These are phyloP conservation scores for Aureobasidium melanogenum DNA, from an alignment of 2,329 filamentous ascomycete species.

Conservation along the genomic window DNA sequence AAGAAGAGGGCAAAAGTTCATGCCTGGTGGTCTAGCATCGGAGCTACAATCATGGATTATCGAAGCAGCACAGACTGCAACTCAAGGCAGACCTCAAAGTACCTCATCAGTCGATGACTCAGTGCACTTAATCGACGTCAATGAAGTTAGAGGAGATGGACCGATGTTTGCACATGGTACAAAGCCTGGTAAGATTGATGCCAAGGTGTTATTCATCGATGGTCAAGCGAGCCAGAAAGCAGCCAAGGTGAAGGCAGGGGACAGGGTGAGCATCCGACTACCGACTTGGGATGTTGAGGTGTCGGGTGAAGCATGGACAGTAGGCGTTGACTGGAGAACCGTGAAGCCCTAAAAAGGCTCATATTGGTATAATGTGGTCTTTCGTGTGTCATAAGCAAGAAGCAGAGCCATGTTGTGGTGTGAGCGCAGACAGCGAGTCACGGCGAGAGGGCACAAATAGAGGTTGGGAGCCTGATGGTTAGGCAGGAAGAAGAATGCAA, in stretches of 20 bases:
- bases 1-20: constrained; percentile 40
- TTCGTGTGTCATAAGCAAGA: background rate
- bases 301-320: constrained; percentile 26
- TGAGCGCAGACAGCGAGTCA: background rate
- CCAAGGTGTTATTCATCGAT: constrained; percentile 18
- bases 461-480: background rate
- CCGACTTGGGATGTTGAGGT: constrained; percentile 35
- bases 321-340: constrained; percentile 35
- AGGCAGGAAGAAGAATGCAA: background rate
- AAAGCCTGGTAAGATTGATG: constrained; percentile 12
- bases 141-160: constrained; percentile 11
- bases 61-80: constrained; percentile 28
- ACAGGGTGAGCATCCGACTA: constrained; percentile 28
- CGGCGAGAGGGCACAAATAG: background rate
- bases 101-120: constrained; percentile 19
- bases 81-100: constrained; percentile 19
- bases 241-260: constrained; percentile 20
- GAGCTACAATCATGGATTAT: constrained; percentile 44
- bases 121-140: constrained; percentile 17
- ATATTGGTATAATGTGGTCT: background rate
- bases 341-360: background rate
- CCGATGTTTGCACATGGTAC: constrained; percentile 15
- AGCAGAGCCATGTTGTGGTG: background rate
- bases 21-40: constrained; percentile 41
- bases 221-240: constrained; percentile 16